Conservation (phyloP, 1,284 basidiomycete genomes). For the Cryptococcus neoformans region DNA sequence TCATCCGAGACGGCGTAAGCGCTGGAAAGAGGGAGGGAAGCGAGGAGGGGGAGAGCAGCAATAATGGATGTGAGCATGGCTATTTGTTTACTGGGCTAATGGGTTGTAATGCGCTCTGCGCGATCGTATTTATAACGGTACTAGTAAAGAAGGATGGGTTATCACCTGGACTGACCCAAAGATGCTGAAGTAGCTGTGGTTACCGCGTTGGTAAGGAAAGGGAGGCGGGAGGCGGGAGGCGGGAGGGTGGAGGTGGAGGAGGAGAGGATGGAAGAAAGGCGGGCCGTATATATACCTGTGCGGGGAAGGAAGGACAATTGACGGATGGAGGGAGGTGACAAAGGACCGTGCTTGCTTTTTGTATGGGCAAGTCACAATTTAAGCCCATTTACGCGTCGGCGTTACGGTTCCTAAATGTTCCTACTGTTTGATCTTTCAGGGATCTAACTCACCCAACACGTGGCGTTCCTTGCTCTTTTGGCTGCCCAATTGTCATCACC, state of each 20-base stretch:
- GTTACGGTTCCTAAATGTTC: too few species aligned
- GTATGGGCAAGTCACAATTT: too few species aligned
- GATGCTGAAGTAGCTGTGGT: background rate
- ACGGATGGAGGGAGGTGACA: too few species aligned
- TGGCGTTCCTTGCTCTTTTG: too few species aligned
- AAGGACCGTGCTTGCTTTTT: too few species aligned
- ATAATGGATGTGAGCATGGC: conserved; percentile 11
- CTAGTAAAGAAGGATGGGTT: background rate
- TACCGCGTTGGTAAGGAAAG: too few species aligned
- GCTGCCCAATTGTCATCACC: too few species aligned
- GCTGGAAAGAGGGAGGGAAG: conserved; percentile 4
- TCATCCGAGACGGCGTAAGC: background rate
- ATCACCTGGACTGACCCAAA: background rate
- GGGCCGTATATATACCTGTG: background rate
- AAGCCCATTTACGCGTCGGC: too few species aligned
- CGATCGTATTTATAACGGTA: background rate
- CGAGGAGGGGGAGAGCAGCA: conserved; percentile 16
- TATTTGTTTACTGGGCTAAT: conserved; percentile 6
- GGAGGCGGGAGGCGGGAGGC: background rate
- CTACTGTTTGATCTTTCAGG: too few species aligned
- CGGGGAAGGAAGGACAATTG: too few species aligned
- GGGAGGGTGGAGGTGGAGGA: background rate
- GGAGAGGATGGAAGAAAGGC: background rate
- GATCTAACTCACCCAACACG: too few species aligned
- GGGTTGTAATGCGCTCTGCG: conserved; percentile 2